These are phyloP conservation scores for Xerocomus amazonicus DNA, from an alignment of 1,284 basidiomycete species.

Conservation along the genomic window DNA sequence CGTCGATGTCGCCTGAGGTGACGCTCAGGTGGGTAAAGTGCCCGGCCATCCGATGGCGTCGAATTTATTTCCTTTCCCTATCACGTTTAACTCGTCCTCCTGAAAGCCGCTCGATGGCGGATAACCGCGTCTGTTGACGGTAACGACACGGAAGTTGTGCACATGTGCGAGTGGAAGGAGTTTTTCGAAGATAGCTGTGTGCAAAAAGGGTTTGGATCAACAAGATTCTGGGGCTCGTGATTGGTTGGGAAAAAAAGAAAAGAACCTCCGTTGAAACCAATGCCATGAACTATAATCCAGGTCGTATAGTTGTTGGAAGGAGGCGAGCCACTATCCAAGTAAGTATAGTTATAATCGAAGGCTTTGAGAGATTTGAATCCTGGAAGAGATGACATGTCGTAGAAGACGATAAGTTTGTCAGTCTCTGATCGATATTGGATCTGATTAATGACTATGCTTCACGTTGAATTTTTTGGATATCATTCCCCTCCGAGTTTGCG, in stretches of 20 bases:
- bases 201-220: not conserved
- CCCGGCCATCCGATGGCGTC: slow-evolving; percentile 3
- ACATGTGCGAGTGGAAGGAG: slow-evolving; percentile 21
- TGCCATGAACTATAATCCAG: slow-evolving; percentile 22
- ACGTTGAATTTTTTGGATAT: no score
- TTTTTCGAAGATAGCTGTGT: slow-evolving; percentile 20
- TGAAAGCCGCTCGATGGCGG: slow-evolving; percentile 24
- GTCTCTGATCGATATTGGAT: no score
- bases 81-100: slow-evolving; percentile 6
- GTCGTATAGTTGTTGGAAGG: slow-evolving; percentile 18
- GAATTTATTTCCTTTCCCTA: slow-evolving; percentile 17
- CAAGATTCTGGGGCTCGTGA: no score
- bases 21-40: no score
- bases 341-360: slow-evolving; percentile 16
- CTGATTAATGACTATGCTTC: no score
- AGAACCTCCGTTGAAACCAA: slow-evolving; percentile 25
- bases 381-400: no score
- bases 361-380: no score
- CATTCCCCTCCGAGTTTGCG: slow-evolving; percentile 64
- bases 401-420: no score
- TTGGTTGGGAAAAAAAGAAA: not conserved
- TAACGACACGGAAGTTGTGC: slow-evolving; percentile 27
- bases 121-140: slow-evolving; percentile 2
- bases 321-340: slow-evolving; percentile 23
- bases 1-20: no score